Evolutionary conservation across 768 basidiomycete genomes (phyloP), one percentile per base, ranked within the genome.

Genomic region (Mycena floridula): DNA sequence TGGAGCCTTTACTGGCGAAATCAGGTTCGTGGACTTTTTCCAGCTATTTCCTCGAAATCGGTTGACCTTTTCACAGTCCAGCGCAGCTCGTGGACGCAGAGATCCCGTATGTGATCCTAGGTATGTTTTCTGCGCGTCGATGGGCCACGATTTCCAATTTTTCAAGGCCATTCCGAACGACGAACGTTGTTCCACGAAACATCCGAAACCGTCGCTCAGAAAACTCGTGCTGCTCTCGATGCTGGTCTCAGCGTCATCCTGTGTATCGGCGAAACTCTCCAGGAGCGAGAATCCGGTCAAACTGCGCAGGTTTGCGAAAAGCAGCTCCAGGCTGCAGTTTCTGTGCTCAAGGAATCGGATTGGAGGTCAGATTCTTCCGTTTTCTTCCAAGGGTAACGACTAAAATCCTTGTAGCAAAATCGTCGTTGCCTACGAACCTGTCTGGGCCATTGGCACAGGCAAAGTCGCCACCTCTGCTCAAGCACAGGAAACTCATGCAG

Each of bases 371-470:
- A 55, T 25, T 41, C 43, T 26, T 36, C 25, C 8, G 25, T 5
- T 37, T 20, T 32, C 25, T 20, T 37, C 26, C 20, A 13, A 26
- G 44, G 18, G 45, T 16, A 22, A 37, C 7, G 22, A 44, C 22
- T 24, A 27, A 18, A 35, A 25, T 38, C 24, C 1, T 38, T 46
- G 5, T 50, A 94, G 92, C 57, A 81, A 88, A 50, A 73, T 98
- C 58, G 95, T 99, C 46, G 76, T 99, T 56, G 96, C 96, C 16
- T 99, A 94, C 64, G 91, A 95, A 64, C 90, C 93, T 35, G 90
- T 98, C 15, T 98, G 96, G 95, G 95, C 96, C 25, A 98, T 98
- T 62, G 96, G 96, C 37, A 97, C 95, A 11, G 95, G 95, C 51
- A 95, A 88, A 63, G 94, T 96, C 42, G 95, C 95, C 37, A 89